Base-by-base conservation (phyloP, 805 yeast species). In the Ogataea methanolica region DNA sequence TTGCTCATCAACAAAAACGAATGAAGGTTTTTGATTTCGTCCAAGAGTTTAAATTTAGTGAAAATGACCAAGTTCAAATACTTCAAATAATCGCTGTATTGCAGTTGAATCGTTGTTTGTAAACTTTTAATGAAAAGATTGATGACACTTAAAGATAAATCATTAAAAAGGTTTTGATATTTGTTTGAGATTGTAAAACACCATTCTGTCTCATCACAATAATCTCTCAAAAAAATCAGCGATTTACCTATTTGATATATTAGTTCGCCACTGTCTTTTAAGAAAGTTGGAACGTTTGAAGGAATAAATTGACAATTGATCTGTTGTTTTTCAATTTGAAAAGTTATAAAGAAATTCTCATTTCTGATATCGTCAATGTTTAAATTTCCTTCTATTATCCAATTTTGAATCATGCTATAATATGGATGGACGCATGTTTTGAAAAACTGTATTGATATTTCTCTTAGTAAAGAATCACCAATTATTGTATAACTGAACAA, bases 161-260 rank as follows among this genome's bases (percentile, higher is more conserved):
- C 2, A 8, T 26, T 26, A 11, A 47, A 23, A 15, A 26, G 39
- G 17, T 44, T 47, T 15, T 44, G 44, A 31, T 53, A 51, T 39
- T 49, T 44, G 11, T 39, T 36, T n/a, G 50, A 45, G 33, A 56
- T 45, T 23, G 42, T 43, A 42, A 41, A 36, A 46, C 58, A 58
- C 91, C 94, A 88, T 36, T 73, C 73, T 26, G 79, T 66, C 55
- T 88, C 94, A 33, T 77, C 76, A 64, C 96, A 88, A 39, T 76
- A 75, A 26, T 70, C 70, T 35, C 80, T 77, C 41, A 91, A 66
- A 59, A 83, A 91, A 9, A 79, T 72, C 6, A 83, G 67, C 6
- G 87, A 77, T 51, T 84, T 82, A 0, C 99, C 99, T 17, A 85
- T 80, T 43, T 83, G 81, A 54, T 70, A 80, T 6, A 83, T 73